phyloP scores from a whole-genome alignment of 352 stramenopile species.

The Globisporangium spinosum region DNA sequence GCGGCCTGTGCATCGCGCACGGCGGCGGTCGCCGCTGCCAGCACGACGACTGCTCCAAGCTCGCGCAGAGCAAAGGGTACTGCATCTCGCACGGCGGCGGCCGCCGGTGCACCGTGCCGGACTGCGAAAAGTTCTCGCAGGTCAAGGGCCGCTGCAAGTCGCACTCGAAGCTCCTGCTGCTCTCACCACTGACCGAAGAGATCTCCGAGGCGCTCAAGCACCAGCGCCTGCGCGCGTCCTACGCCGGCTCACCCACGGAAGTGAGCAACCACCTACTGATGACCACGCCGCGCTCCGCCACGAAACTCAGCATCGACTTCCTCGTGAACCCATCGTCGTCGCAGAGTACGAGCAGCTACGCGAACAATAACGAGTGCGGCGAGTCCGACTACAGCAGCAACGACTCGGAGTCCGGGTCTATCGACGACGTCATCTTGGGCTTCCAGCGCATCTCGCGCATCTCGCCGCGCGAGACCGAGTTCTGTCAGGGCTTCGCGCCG shows the following conservation, averaged over 20 bases:
- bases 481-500: neutral
- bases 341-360: conserved; percentile 2
- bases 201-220: conserved; percentile 17
- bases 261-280: conserved; percentile 13
- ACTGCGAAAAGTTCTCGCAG: conserved; percentile 88
- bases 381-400: conserved; percentile 15
- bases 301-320: conserved; percentile 61
- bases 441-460: conserved; percentile 20
- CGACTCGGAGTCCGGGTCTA: conserved; percentile 13
- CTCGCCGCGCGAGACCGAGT: conserved; percentile 15
- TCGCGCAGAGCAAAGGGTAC: conserved; percentile 76
- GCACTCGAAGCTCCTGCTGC: conserved; percentile 64
- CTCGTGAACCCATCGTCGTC: conserved; percentile 34
- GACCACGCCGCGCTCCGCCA: conserved; percentile 26
- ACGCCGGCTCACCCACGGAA: conserved; percentile 27
- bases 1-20: conserved; percentile 75
- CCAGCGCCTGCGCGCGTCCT: conserved; percentile 18
- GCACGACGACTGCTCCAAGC: conserved; percentile 63
- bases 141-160: conserved; percentile 85
- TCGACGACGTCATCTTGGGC: conserved; percentile 17
- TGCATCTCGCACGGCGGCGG: conserved; percentile 82
- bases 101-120: conserved; percentile 60
- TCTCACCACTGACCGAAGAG: conserved; percentile 19
- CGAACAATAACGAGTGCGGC: neutral
- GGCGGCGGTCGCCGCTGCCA: conserved; percentile 73